Evolutionary conservation across 805 yeast species (phyloP).

Genomic region (Myxozyma mucilagina): DNA sequence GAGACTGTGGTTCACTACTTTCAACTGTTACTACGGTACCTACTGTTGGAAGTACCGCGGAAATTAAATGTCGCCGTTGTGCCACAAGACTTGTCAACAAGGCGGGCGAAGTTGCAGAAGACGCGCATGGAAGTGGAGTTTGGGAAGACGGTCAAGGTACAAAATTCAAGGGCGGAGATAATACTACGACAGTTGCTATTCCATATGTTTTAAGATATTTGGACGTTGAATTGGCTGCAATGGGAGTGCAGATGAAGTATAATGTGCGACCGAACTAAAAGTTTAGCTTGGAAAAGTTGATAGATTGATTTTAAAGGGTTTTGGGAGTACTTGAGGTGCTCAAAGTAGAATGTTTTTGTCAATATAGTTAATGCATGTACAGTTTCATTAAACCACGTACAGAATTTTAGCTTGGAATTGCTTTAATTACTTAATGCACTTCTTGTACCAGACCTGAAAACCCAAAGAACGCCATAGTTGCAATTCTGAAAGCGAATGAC

Average conservation of each 20-base stretch:
- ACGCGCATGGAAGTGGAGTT: slow-evolving; percentile 62
- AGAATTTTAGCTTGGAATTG: too few species aligned
- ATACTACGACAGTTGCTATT: slow-evolving; percentile 93
- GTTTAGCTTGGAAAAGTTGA: not conserved
- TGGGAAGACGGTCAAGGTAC: slow-evolving; percentile 99
- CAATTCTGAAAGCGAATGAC: not conserved
- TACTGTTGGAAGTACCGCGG: slow-evolving; percentile 73
- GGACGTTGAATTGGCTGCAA: slow-evolving; percentile 93
- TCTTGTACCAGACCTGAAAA: too few species aligned
- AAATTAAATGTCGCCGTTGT: slow-evolving; percentile 88
- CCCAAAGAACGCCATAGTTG: not conserved
- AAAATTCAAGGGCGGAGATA: slow-evolving; percentile 85
- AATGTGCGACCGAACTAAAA: slow-evolving; percentile 61
- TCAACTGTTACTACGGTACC: slow-evolving; percentile 91
- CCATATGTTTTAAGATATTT: slow-evolving; percentile 94
- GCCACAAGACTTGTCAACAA: slow-evolving; percentile 61
- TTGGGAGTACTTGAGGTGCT: not conserved
- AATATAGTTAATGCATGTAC: not conserved
- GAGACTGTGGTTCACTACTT: slow-evolving; percentile 87
- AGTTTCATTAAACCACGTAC: not conserved
- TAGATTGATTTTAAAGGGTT: not conserved
- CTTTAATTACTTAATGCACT: too few species aligned
- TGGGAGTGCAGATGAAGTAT: slow-evolving; percentile 94
- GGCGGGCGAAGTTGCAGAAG: slow-evolving; percentile 47
- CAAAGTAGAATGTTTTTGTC: too few species aligned